Base-by-base conservation (phyloP, 108 stramenopile species). In the Parietichytrium sp. region DNA sequence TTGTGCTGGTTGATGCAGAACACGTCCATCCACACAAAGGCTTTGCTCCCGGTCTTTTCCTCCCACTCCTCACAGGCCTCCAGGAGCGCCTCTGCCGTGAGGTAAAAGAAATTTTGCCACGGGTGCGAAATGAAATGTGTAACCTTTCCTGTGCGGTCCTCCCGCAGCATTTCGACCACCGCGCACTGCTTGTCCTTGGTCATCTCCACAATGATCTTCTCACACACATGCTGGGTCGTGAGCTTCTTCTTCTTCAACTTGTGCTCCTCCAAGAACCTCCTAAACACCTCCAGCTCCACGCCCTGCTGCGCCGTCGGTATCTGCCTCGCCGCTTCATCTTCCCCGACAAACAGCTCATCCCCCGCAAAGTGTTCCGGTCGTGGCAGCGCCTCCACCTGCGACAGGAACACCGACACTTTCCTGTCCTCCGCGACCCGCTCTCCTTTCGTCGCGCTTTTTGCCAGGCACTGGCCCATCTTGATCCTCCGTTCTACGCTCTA, bases 111-210 rank as follows among this genome's bases (percentile, higher is more conserved):
- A 20, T 72, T 72, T 10, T 47, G 6, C 61, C 61, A 72, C 38
- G 61, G 61, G 2, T 72, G 61, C 33, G 61, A 72, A n/a, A 72
- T 27, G 61, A 72, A 72, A 25, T 72, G 61, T 12, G 61, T 72
- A 0, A 72, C 1, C 23, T 42, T 33, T 47, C 61, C 61, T 10
- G 38, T 33, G n/a, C 10, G 61, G 42, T 47, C 61, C 10, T 33
- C 6, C 15, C 20, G 61, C 29, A 72, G 10, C 61, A 72, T 72
- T 12, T 72, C 61, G 16, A 72, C 61, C 61, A 72, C 6, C 1
- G 61, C 12, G 42, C 61, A 72, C 10, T 42, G 38, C 12, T 42
- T 33, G 10, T 72, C 61, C 10, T n/a, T n/a, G 20, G 61, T 72
- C 8, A 20, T 38, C 61, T 72, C 42, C n/a, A 72, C 42, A 23